phyloP scores from a whole-genome alignment of 805 yeast genomes.

The Yamadazyma olivae region DNA sequence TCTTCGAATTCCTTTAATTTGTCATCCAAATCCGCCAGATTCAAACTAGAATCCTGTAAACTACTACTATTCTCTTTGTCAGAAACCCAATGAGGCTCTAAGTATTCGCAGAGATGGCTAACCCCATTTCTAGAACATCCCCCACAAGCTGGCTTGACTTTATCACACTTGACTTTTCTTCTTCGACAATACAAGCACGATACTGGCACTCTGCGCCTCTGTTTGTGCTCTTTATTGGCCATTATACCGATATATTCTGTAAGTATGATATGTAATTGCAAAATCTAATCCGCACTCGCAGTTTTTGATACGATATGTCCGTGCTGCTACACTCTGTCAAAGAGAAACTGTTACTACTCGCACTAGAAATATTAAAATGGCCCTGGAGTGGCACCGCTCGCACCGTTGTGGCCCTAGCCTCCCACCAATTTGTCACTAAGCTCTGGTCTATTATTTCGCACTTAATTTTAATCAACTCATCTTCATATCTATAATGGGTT shows the following conservation, averaged over 20 bases:
- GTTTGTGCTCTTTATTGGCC: conserved; percentile 7
- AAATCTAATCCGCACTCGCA: neutral
- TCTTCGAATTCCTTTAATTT: conserved; percentile 13
- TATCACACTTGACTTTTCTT: conserved; percentile 44
- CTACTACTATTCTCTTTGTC: neutral
- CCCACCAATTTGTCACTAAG: too few relatives aligned
- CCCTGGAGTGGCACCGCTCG: too few relatives aligned
- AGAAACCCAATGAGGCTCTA: conserved; percentile 38
- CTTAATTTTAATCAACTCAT: too few relatives aligned
- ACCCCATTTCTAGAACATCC: conserved; percentile 42
- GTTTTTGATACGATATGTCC: too few relatives aligned
- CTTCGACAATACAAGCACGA: conserved; percentile 39
- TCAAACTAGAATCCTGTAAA: neutral
- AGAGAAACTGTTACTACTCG: too few relatives aligned
- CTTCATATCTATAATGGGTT: too few relatives aligned
- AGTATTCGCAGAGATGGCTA: conserved; percentile 36
- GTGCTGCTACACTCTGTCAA: too few relatives aligned
- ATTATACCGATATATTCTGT: too few relatives aligned
- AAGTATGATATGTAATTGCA: too few relatives aligned
- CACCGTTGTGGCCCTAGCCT: too few relatives aligned
- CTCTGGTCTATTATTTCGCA: too few relatives aligned
- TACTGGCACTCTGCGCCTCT: conserved; percentile 37
- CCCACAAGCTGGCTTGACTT: conserved; percentile 36
- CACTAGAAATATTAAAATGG: too few relatives aligned
- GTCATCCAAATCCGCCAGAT: neutral